phyloP scores from a whole-genome alignment of 2,329 filamentous ascomycete species.

The Hirsutella rhossiliensis region DNA sequence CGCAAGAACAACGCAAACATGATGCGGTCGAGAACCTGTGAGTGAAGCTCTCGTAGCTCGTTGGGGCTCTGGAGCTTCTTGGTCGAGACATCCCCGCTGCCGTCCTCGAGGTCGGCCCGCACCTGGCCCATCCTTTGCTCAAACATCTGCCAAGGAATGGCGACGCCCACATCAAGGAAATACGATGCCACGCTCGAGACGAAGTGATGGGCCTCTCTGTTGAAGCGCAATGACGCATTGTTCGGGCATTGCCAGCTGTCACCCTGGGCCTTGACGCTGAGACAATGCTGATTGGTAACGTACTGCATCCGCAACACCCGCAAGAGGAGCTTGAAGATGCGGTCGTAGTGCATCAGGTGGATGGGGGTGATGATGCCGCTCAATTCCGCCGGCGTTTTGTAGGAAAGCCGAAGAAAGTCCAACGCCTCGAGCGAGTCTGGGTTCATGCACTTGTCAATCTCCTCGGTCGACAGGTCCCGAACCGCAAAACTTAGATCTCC shows the following conservation, averaged over 20 bases:
- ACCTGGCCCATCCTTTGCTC: conserved; percentile 52
- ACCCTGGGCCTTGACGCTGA: conserved; percentile 35
- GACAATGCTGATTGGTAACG: conserved; percentile 54
- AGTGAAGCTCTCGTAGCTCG: conserved; percentile 56
- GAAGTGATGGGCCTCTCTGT: conserved; percentile 70
- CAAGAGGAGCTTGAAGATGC: conserved; percentile 69
- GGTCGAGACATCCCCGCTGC: conserved; percentile 19
- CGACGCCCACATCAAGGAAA: conserved; percentile 68
- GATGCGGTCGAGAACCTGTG: conserved; percentile 62
- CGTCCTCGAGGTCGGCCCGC: conserved; percentile 40
- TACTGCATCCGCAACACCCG: conserved; percentile 69
- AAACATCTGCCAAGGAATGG: conserved; percentile 60
- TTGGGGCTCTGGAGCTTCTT: conserved; percentile 41
- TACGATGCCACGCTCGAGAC: conserved; percentile 62
- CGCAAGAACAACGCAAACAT: conserved; percentile 61
- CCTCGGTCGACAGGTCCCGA: conserved; percentile 63
- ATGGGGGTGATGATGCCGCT: conserved; percentile 59
- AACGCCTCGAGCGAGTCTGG: conserved; percentile 73
- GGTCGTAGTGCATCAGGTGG: conserved; percentile 70
- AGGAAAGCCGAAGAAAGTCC: conserved; percentile 85
- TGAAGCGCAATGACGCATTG: conserved; percentile 44
- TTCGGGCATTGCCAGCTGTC: conserved; percentile 22
- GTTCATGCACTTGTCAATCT: conserved; percentile 75
- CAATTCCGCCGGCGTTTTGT: conserved; percentile 63
- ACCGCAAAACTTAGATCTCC: conserved; percentile 74